phyloP scores from a whole-genome alignment of 805 yeast species.

The Metschnikowia santaceciliae region DNA sequence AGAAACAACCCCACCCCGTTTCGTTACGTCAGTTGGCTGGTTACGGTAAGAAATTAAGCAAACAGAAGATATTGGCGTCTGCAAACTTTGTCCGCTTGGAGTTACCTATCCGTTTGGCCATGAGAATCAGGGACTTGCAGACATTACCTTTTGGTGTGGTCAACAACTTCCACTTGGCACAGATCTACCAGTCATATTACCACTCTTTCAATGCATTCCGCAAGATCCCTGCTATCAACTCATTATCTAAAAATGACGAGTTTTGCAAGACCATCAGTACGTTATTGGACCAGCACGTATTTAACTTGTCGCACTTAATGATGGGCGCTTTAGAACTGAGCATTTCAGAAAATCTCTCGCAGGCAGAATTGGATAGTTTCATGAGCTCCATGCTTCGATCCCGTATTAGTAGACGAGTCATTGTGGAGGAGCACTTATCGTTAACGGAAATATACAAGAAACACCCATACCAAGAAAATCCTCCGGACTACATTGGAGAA shows the following conservation, averaged over 20 bases:
- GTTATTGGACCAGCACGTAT: constrained; percentile 73
- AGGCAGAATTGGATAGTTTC: constrained; percentile 61
- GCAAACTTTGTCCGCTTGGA: constrained; percentile 89
- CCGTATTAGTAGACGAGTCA: constrained; percentile 82
- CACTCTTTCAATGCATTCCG: constrained; percentile 84
- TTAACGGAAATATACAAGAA: constrained; percentile 60
- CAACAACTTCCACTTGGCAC: constrained; percentile 79
- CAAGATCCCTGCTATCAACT: constrained; percentile 60
- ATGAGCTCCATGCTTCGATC: constrained; percentile 78
- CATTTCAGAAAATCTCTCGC: constrained; percentile 55
- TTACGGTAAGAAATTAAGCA: constrained; percentile 74
- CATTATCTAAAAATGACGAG: constrained; percentile 67
- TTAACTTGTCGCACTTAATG: constrained; percentile 81
- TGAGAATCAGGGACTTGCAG: constrained; percentile 76
- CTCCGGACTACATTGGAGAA: constrained; percentile 65
- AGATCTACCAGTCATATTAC: constrained; percentile 85
- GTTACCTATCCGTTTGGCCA: constrained; percentile 77
- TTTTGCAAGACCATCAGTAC: constrained; percentile 64
- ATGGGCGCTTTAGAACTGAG: constrained; percentile 89
- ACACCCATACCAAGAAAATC: constrained; percentile 45
- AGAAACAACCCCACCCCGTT: constrained; percentile 78
- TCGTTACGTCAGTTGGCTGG: constrained; percentile 87
- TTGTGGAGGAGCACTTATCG: constrained; percentile 87
- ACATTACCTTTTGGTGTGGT: constrained; percentile 77
- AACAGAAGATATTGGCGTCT: constrained; percentile 71